These are phyloP conservation scores for Omphalea diandra DNA, from an alignment of 441 rosid genomes.

Conservation along the genomic window DNA sequence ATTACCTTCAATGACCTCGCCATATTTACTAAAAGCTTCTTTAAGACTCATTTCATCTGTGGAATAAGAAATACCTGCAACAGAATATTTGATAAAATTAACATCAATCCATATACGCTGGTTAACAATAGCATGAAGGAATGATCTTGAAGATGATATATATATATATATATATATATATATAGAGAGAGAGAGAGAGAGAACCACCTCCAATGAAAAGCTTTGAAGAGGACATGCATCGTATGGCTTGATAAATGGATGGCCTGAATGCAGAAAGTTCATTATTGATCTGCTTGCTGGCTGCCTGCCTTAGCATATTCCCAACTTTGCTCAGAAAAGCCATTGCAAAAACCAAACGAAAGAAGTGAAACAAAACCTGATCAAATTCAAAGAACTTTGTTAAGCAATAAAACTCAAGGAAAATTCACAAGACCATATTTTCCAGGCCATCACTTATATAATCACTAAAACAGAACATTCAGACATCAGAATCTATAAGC, in stretches of 20 bases:
- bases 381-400: neutral
- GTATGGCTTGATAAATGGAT: conserved; percentile 61
- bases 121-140: too few relatives aligned
- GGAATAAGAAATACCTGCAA: conserved; percentile 65
- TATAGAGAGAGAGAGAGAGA: neutral
- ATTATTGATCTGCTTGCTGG: conserved; percentile 43
- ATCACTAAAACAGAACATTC: too few relatives aligned
- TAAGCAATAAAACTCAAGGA: neutral
- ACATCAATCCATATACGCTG: neutral
- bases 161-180: too few relatives aligned
- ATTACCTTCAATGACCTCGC: conserved; percentile 76
- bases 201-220: conserved; percentile 77
- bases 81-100: conserved; percentile 11
- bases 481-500: too few relatives aligned
- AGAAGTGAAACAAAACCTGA: neutral
- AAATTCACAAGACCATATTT: neutral
- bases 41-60: conserved; percentile 65
- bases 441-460: neutral
- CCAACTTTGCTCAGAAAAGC: conserved; percentile 82
- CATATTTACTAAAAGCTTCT: conserved; percentile 77
- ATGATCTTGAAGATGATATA: too few relatives aligned
- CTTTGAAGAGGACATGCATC: conserved; percentile 82
- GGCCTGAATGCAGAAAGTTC: conserved; percentile 55
- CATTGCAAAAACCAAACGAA: conserved; percentile 53
- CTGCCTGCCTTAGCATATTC: conserved; percentile 63